These are phyloP conservation scores for Chaetomium sp. DNA, from an alignment of 2,329 filamentous ascomycete genomes.

Conservation along the genomic window DNA sequence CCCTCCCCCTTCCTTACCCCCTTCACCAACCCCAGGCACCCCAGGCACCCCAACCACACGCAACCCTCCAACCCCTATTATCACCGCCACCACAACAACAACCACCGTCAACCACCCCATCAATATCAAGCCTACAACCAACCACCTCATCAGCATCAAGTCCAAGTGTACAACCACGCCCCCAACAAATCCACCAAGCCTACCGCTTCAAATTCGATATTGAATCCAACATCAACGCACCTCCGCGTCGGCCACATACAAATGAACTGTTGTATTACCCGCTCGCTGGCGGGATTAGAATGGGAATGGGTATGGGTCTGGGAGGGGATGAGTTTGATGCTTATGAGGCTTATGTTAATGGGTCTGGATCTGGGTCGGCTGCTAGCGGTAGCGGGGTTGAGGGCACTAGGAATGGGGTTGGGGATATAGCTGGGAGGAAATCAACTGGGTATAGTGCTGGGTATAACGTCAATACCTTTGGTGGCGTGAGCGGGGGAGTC, in stretches of 20 bases:
- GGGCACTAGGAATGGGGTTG: neutral
- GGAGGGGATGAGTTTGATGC: conserved; percentile 17
- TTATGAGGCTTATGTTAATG: conserved; percentile 1
- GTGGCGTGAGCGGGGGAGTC: too few relatives aligned
- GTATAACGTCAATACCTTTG: too few relatives aligned
- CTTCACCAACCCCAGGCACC: neutral
- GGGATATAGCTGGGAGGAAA: neutral
- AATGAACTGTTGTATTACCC: conserved; percentile 36
- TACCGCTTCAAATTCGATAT: conserved; percentile 44
- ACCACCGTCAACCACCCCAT: neutral
- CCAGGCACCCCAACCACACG: conserved; percentile 1
- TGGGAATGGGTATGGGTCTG: neutral
- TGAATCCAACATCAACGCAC: conserved; percentile 40
- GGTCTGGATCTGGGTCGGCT: neutral
- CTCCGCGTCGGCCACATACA: conserved; percentile 36
- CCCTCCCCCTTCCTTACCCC: conserved; percentile 3
- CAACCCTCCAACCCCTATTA: conserved; percentile 3
- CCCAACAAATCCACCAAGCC: conserved; percentile 33
- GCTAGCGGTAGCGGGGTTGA: neutral
- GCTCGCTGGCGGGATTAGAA: conserved; percentile 10
- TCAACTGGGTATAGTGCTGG: too few relatives aligned
- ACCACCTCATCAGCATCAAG: conserved; percentile 6
- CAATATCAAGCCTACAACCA: neutral
- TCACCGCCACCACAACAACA: neutral
- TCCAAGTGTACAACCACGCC: neutral